Evolutionary conservation across 345 rosid species (phyloP).

Genomic region (Dovyalis caffra): DNA sequence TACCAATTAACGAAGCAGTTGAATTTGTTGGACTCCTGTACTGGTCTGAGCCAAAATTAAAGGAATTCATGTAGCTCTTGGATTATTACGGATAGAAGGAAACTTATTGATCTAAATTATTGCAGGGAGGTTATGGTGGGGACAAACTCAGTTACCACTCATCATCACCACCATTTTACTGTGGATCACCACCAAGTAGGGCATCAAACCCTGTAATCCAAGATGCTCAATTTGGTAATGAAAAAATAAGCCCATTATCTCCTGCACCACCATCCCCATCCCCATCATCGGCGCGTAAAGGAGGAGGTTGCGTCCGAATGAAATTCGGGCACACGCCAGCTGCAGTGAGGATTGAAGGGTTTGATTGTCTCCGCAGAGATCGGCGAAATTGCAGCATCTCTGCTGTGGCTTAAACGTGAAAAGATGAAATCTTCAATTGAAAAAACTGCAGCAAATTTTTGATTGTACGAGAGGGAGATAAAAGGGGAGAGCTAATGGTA

Average conservation of each 20-base stretch:
- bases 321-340: conserved; percentile 59
- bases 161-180: conserved; percentile 64
- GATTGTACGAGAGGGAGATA: conserved; percentile 5
- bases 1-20: neutral
- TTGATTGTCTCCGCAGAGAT: conserved; percentile 62
- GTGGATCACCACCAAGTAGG: conserved; percentile 75
- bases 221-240: conserved; percentile 57
- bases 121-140: conserved; percentile 47
- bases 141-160: conserved; percentile 31
- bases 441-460: conserved; percentile 21
- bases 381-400: conserved; percentile 60
- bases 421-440: neutral
- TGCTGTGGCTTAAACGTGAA: conserved; percentile 52
- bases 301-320: conserved; percentile 57
- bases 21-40: neutral
- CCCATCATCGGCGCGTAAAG: conserved; percentile 19
- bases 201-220: conserved; percentile 64
- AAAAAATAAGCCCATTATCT: conserved; percentile 25
- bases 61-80: neutral
- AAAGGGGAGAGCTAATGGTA: conserved; percentile 14
- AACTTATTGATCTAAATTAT: neutral
- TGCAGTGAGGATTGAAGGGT: conserved; percentile 80
- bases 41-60: neutral
- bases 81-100: neutral
- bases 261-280: conserved; percentile 40